Evolutionary conservation across 352 stramenopile species (phyloP), one percentile per base, ranked within the genome.

Genomic region (Phytopythium aichiense): DNA sequence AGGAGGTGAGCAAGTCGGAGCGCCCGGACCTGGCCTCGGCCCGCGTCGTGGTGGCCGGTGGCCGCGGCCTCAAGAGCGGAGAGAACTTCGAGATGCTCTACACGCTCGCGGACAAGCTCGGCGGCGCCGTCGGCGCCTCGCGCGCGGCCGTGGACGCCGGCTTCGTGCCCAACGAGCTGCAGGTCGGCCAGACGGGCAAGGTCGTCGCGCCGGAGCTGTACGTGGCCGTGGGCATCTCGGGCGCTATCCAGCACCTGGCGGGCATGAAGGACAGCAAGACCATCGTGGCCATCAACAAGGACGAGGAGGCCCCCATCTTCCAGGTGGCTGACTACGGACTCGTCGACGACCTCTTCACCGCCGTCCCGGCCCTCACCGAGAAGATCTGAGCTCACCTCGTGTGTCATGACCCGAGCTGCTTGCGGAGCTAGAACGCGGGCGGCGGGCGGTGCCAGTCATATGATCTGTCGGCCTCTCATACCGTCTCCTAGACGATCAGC

Each of bases 201-300:
- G 94, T 99, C 35, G 96, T 99, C 4, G 96, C 97, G 23, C 97
- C 97, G 20, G 92, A 99, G 67, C 81, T 99, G 46, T 99, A 99
- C 67, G 94, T 99, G 65, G 96, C 95, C 15, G 87, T 87, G 33
- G 98, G 98, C 68, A 99, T 99, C 76, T 98, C 91, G 18, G 97
- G 98, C 33, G 97, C 98, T 20, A 99, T 99, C 81, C 98, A 99
- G 85, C 98, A 99, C 83, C 91, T 99, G 63, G 94, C 88, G 22
- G 98, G 98, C 66, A 99, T 99, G 98, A 99, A 99, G 81, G 98
- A 99, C 79, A 97, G 81, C 68, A 99, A 99, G 83, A 98, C 92
- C 12, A 99, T 99, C 72, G 97, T 99, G 35, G 96, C 96, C 42
- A 99, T 99, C 76, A 99, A 99, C 80, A 99, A 99, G 80, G 98